Conservation (phyloP, 495 filamentous ascomycete species). For the Neurospora cerealis region DNA sequence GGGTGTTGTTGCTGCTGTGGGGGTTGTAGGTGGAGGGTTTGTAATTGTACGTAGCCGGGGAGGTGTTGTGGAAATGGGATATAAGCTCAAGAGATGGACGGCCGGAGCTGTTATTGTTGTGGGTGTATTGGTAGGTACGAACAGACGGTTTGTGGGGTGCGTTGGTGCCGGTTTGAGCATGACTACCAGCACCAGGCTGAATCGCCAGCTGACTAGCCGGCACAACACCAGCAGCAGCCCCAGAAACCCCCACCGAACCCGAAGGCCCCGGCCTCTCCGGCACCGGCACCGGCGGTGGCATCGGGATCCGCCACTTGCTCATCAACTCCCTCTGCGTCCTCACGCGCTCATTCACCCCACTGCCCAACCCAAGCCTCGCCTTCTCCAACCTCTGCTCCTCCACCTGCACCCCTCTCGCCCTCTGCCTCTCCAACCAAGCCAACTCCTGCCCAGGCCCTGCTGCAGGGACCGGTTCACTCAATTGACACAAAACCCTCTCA, state of each 20-base stretch:
- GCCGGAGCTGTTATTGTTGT: not conserved
- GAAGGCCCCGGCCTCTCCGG: not conserved
- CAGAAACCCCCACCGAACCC: not conserved
- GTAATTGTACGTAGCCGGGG: not conserved
- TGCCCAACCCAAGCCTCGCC: conserved; percentile 25
- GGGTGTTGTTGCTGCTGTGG: not conserved
- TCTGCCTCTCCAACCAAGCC: not conserved
- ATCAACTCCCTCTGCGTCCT: not conserved
- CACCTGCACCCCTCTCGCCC: not conserved
- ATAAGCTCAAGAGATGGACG: not conserved
- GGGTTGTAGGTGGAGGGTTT: not conserved
- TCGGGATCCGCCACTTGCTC: not conserved
- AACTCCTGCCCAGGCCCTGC: not conserved
- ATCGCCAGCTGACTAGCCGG: not conserved
- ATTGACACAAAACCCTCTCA: not conserved
- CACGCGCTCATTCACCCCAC: conserved; percentile 24
- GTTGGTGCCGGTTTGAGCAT: not conserved
- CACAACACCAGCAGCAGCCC: not conserved
- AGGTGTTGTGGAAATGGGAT: not conserved
- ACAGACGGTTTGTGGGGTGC: not conserved
- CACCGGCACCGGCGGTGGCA: not conserved
- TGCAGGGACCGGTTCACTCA: not conserved
- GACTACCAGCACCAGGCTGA: not conserved
- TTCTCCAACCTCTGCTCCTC: conserved; percentile 6
- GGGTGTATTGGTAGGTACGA: not conserved